Percentiles rank a stretch among this genome's conserved stretches.
These are phyloP conservation scores for Lentinula aciculospora DNA, from an alignment of 768 basidiomycete genomes.

Conservation along the genomic window DNA sequence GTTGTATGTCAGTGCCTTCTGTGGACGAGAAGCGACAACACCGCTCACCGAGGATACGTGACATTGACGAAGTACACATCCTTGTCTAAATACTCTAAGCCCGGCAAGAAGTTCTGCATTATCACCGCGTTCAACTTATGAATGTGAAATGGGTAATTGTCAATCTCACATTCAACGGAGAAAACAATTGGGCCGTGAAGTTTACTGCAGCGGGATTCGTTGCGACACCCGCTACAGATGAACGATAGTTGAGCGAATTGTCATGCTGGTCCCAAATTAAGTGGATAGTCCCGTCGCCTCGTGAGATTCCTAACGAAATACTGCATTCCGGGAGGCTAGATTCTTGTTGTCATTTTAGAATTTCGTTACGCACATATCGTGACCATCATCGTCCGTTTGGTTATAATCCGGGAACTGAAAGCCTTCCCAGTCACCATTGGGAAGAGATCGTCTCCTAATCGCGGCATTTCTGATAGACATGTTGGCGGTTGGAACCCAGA, in stretches of 20 bases:
- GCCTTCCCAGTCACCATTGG: conserved; percentile 20
- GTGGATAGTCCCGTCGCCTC: conserved; percentile 28
- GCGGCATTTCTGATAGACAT: conserved; percentile 22
- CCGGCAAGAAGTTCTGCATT: conserved; percentile 25
- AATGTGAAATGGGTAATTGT: not conserved
- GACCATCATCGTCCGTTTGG: conserved; percentile 30
- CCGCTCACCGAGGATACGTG: conserved; percentile 28
- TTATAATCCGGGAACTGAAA: conserved; percentile 27
- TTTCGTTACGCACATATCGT: conserved; percentile 20
- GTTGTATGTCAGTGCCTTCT: not conserved
- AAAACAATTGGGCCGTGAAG: conserved; percentile 23
- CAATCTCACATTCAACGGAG: conserved; percentile 14
- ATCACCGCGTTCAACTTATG: not conserved
- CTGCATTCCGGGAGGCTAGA: conserved; percentile 13
- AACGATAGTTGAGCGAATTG: conserved; percentile 26
- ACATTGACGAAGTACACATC: conserved; percentile 26
- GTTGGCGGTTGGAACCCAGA: conserved; percentile 20
- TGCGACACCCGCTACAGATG: conserved; percentile 23
- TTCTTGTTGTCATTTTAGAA: not conserved
- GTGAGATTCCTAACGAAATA: conserved; percentile 29
- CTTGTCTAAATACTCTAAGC: conserved; percentile 23
- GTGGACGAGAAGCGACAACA: conserved; percentile 7
- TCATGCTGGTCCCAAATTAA: conserved; percentile 31
- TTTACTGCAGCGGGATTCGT: conserved; percentile 16
- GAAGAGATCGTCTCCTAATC: conserved; percentile 19